Base-by-base conservation (phyloP, 2,329 filamentous ascomycete genomes). In the Periconia sp. region DNA sequence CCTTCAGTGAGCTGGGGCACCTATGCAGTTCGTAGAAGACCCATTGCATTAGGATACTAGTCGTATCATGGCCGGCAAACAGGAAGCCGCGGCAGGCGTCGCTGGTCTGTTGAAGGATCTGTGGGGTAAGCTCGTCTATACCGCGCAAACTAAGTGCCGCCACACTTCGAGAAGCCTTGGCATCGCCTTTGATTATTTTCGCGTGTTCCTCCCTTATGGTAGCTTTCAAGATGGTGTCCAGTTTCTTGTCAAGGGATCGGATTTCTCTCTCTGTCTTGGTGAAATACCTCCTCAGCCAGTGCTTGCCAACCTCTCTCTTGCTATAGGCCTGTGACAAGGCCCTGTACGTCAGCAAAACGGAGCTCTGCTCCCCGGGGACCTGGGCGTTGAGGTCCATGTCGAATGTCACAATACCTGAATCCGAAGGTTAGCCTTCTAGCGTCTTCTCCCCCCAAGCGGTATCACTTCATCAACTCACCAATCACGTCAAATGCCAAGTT, bases 51-150 rank as follows among this genome's bases (percentile, higher is more conserved):
- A 57, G 35, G 18, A 58, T 63, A 19, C 53, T 55, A 2, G 61
- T 66, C 9, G 65, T 65, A 46, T 67, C 64, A 36, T 68, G 63
- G 1, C 65, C 65, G 13, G 62, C 62, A 40, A 69, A 65, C 21
- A 69, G 46, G 48, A 68, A 68, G 3, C 65, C 63, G 43, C 71
- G 71, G 37, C 61, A 40, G 11, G 53, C 45, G 65, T 67, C 50
- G 66, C 63, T 29, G 53, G 68, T 33, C 54, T 65, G 40, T 46
- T 54, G 38, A 52, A 28, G 59, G 43, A 50, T 71, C 56, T 28
- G 66, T 36, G 28, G 45, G 6, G 36, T 60, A 46, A 51, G 54
- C 28, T 26, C 46, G 2, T 40, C 30, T 29, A 54, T 46, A 9
- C 41, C 46, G 18, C 40, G 31, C 10, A 55, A 40, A 18, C 42